Evolutionary conservation across 148 eudicot species (phyloP), one percentile per base, ranked within the genome.

Genomic region (Fagopyrum homotropicum): DNA sequence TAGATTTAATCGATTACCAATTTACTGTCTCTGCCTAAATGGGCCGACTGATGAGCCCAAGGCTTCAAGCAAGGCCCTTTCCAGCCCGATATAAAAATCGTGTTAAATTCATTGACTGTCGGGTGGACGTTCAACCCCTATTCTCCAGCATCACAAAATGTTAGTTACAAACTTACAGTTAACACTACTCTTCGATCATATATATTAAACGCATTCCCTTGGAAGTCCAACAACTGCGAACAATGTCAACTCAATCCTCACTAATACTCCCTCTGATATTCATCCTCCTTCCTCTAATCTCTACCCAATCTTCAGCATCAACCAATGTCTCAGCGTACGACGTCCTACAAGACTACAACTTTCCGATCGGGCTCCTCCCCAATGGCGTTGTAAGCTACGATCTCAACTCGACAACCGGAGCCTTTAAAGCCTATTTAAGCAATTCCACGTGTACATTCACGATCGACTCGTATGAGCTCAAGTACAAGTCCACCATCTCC

Each of bases 291-390:
- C 45, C 72, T 16, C 7, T 75, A 57, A 55, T 43, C 55, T 15
- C 49, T 45, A 15, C 77, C 22, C 9, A 40, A 46, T 19, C 78
- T 3, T 15, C 81, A n/a, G 46, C 76, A 11, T 55, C 55, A 56
- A 48, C 14, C 35, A 16, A 78, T 0, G 72, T 59, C 5, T 76
- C 86, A 4, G 86, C 79, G 3, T 87, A 87, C 73, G 76, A 81
- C 15, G 78, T 75, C 9, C 75, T 87, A 4, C 43, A 81, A 64
- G 74, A 80, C 0, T 85, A 87, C 78, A 77, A 64, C 35, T 80
- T 87, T 48, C 88, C 88, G 43, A 69, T 80, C 15, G 90, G 90
- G n/a, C 74, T 87, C 9, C 88, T 87, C 22, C 90, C 90, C 0
- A 52, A 69, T 10, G 85, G 86, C 7, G 83, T 81, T 8, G 35